phyloP scores from a whole-genome alignment of 148 eudicot genomes.

The Vaccinium macrocarpon region DNA sequence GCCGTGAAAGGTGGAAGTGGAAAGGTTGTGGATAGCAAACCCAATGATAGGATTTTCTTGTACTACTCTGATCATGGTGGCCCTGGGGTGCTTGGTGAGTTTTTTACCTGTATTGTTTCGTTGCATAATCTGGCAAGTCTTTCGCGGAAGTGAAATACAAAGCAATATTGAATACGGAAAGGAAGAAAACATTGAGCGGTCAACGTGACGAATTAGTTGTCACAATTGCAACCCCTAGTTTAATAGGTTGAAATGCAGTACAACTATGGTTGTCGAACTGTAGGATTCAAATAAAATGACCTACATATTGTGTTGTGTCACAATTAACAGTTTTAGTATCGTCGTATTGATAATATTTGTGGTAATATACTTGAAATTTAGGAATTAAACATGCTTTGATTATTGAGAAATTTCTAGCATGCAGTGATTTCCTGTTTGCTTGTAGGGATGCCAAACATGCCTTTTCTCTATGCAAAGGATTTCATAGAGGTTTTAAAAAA shows the following conservation, averaged over 20 bases:
- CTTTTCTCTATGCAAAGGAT: constrained; percentile 60
- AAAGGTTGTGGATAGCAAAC: constrained; percentile 51
- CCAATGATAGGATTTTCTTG: constrained; percentile 49
- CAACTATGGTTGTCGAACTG: background rate
- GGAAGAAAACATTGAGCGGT: background rate
- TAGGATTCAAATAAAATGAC: background rate
- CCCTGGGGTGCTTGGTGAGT: constrained; percentile 59
- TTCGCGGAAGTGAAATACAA: background rate
- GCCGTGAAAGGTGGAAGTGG: constrained; percentile 63
- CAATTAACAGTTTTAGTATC: background rate
- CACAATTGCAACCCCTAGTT: background rate
- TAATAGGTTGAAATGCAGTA: background rate
- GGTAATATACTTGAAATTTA: background rate
- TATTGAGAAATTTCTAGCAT: constrained; percentile 31
- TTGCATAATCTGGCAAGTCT: background rate
- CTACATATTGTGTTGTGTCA: too few relatives aligned
- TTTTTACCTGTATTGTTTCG: constrained; percentile 26
- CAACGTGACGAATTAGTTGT: background rate
- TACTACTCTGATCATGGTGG: constrained; percentile 62
- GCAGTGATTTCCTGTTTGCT: background rate
- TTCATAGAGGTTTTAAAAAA: constrained; percentile 54
- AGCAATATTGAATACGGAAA: background rate
- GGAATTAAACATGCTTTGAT: background rate
- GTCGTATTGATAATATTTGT: background rate
- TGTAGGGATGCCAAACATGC: constrained; percentile 70